Evolutionary conservation across 2,329 filamentous ascomycete species (phyloP).

Genomic region (Dothidotthia symphoricarpi): DNA sequence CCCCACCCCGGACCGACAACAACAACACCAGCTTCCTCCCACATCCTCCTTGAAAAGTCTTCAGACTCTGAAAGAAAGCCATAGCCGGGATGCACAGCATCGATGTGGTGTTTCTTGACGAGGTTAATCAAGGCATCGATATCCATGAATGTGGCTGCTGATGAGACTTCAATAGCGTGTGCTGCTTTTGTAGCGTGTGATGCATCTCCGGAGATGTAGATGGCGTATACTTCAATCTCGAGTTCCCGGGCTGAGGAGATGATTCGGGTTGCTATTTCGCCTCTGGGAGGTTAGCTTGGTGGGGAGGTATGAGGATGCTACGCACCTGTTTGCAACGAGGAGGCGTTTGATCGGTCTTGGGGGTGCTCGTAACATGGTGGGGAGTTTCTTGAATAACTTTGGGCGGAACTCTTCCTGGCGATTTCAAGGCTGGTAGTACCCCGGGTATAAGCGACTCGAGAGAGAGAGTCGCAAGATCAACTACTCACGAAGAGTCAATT

Average conservation of each 20-base stretch:
- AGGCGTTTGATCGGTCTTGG: constrained; percentile 49
- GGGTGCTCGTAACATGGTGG: constrained; percentile 23
- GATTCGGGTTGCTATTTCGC: constrained; percentile 64
- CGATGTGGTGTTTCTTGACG: constrained; percentile 51
- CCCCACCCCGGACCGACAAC: constrained; percentile 59
- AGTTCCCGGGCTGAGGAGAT: constrained; percentile 60
- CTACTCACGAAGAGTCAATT: too few species aligned
- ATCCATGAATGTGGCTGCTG: constrained; percentile 55
- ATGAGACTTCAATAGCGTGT: constrained; percentile 52
- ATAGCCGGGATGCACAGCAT: constrained; percentile 60
- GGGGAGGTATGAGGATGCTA: background rate
- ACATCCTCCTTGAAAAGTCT: constrained; percentile 52
- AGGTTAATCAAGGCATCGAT: constrained; percentile 51
- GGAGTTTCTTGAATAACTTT: background rate
- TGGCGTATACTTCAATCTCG: constrained; percentile 54
- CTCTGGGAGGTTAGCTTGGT: constrained; percentile 42
- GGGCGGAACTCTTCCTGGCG: background rate
- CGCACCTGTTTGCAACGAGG: constrained; percentile 55
- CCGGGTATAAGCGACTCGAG: constrained; percentile 9
- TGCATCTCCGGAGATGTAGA: constrained; percentile 57
- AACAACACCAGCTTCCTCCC: constrained; percentile 48
- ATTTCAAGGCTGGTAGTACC: background rate
- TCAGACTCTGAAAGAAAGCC: constrained; percentile 61
- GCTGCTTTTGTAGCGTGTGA: constrained; percentile 55
- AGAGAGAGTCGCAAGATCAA: constrained; percentile 4